Percentiles rank a stretch among this genome's conserved stretches.
phyloP scores from a whole-genome alignment of 345 rosid genomes.

The Sonneratia caseolaris region DNA sequence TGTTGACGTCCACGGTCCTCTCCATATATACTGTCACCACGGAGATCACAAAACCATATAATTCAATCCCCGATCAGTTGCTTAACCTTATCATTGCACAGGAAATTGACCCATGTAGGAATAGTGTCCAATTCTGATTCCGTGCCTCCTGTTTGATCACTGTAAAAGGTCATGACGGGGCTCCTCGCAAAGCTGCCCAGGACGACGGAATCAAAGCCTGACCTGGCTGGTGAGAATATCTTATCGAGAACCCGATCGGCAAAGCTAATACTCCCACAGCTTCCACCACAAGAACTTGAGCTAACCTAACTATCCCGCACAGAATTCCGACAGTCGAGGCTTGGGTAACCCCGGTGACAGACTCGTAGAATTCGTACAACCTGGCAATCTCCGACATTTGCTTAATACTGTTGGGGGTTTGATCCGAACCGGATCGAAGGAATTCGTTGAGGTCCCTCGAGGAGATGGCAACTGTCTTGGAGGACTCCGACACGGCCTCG shows the following conservation, averaged over 20 bases:
- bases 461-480: slow-evolving; percentile 31
- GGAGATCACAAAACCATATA: slow-evolving; percentile 56
- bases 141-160: slow-evolving; percentile 4
- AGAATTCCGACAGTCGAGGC: slow-evolving; percentile 45
- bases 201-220: slow-evolving; percentile 66
- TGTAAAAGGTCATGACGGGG: slow-evolving; percentile 38
- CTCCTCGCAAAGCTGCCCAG: slow-evolving; percentile 80
- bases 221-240: slow-evolving; percentile 50
- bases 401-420: slow-evolving; percentile 56
- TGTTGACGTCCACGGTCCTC: slow-evolving; percentile 52
- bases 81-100: slow-evolving; percentile 37
- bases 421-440: slow-evolving; percentile 53
- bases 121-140: slow-evolving; percentile 6
- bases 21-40: slow-evolving; percentile 81
- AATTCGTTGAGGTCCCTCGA: slow-evolving; percentile 41
- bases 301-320: slow-evolving; percentile 26
- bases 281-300: slow-evolving; percentile 9
- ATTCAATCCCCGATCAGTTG: slow-evolving; percentile 56
- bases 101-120: slow-evolving; percentile 30
- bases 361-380: slow-evolving; percentile 47
- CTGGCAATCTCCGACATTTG: slow-evolving; percentile 51
- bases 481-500: slow-evolving; percentile 49
- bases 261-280: slow-evolving; percentile 25
- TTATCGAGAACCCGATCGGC: slow-evolving; percentile 49
- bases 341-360: slow-evolving; percentile 32